Evolutionary conservation across 345 rosid species (phyloP), one percentile per base, ranked within the genome.

Genomic region (Laguncularia racemosa): DNA sequence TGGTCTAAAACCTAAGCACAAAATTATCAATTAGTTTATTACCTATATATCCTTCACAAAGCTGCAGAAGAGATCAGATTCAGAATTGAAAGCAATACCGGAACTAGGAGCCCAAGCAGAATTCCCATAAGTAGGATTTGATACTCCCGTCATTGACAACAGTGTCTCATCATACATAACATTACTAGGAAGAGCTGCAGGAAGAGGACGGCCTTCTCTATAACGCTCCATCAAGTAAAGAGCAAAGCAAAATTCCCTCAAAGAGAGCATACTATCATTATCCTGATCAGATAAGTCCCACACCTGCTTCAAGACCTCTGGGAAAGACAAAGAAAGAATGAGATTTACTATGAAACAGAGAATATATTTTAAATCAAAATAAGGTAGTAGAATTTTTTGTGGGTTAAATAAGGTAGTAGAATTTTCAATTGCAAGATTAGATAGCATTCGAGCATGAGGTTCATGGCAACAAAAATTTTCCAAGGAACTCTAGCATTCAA

Each of bases 281-380:
- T 93, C 99, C 76, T 93, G 99, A 81, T 93, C 99, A 46, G 99
- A 89, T 71, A 93, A 79, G 73, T 93, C 96, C 97, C 99, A 93
- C 13, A 93, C 95, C 76, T 80, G 96, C 85, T 93, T 93, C 72
- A 93, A 71, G 62, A 93, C 79, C 83, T 93, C 99, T 93, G 84
- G 14, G 55, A 63, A 64, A 71, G 46, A 58, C 51, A 52, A 71
- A 67, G 33, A 64, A 61, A 16, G 20, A 67, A 49, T 38, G 46
- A 28, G 46, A 55, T 33, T 4, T 10, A 48, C 45, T 14, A 45
- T 23, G 51, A 44, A 43, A 14, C 17, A 13, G 13, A 46, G 6
- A 14, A 20, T 58, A 15, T 58, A 2, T 20, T 13, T 58, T 46
- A 26, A 20, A 46, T 58, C 15, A 47, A 38, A n/a, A 16, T 23